Percentiles rank a stretch among this genome's conserved stretches.
Evolutionary conservation across 208 protist species (phyloP).

Genomic region (Leishmania guyanensis): DNA sequence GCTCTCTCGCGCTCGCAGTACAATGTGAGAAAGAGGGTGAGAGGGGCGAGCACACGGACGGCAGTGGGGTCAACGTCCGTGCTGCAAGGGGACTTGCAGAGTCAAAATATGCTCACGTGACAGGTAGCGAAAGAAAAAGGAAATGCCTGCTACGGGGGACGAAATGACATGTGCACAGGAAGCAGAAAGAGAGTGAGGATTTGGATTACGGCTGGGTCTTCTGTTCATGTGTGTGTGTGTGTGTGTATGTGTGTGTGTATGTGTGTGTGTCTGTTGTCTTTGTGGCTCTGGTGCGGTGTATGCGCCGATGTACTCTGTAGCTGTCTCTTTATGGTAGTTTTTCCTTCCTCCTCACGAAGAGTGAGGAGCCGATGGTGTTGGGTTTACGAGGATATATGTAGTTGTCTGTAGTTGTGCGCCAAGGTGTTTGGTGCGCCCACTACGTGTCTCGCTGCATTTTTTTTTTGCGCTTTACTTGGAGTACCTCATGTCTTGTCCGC

Average conservation of each 20-base stretch:
- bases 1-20: not conserved
- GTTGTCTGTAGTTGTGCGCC: not conserved
- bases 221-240: constrained; percentile 1
- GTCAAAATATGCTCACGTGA: not conserved
- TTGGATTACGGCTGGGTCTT: not conserved
- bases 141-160: not conserved
- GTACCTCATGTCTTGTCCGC: not conserved
- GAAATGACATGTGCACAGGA: not conserved
- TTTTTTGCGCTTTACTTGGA: constrained; percentile 13
- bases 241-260: not conserved
- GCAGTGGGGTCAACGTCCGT: not conserved
- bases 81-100: not conserved
- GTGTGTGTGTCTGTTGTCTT: not conserved
- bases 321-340: not conserved
- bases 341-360: no score
- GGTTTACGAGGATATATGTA: not conserved
- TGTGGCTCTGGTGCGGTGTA: not conserved
- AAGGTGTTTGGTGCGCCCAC: not conserved
- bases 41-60: not conserved
- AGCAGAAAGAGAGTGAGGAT: not conserved
- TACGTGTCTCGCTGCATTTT: not conserved
- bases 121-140: not conserved
- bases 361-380: not conserved
- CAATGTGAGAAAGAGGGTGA: not conserved
- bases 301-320: not conserved